These are phyloP conservation scores for Nitzschia sp. DNA, from an alignment of 108 stramenopile species.

Conservation along the genomic window DNA sequence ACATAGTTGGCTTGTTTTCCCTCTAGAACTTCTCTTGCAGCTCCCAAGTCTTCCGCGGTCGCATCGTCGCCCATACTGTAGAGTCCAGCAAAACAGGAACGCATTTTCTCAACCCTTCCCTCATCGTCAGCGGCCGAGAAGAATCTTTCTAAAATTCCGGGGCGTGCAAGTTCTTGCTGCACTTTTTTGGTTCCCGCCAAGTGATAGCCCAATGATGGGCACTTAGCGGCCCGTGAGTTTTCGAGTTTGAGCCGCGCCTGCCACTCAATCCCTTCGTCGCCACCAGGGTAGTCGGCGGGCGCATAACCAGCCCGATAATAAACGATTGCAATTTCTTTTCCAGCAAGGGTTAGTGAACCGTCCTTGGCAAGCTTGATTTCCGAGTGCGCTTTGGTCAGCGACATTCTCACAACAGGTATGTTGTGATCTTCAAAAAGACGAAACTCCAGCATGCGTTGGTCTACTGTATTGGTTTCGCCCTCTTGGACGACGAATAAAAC, in stretches of 20 bases:
- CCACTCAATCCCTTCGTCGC: slow-evolving; percentile 87
- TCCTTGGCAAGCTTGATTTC: slow-evolving; percentile 39
- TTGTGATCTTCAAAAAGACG: slow-evolving; percentile 79
- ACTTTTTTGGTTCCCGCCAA: slow-evolving; percentile 98
- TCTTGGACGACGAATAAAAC: slow-evolving; percentile 94
- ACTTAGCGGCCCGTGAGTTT: slow-evolving; percentile 85
- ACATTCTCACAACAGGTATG: slow-evolving; percentile 78
- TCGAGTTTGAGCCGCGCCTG: slow-evolving; percentile 84
- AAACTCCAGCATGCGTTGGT: slow-evolving; percentile 94
- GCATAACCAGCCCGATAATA: slow-evolving; percentile 98
- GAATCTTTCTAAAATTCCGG: slow-evolving; percentile 87
- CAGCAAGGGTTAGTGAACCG: slow-evolving; percentile 47
- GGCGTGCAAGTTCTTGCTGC: slow-evolving; percentile 92
- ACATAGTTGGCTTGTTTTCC: slow-evolving; percentile 80
- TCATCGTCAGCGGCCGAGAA: slow-evolving; percentile 48
- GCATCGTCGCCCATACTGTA: slow-evolving; percentile 82
- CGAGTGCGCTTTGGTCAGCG: slow-evolving; percentile 57
- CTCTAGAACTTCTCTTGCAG: slow-evolving; percentile 68
- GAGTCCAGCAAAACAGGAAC: slow-evolving; percentile 79
- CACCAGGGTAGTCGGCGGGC: slow-evolving; percentile 91
- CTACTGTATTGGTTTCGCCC: slow-evolving; percentile 94
- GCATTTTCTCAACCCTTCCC: slow-evolving; percentile 43
- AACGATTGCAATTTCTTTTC: slow-evolving; percentile 71
- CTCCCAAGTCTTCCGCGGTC: slow-evolving; percentile 59
- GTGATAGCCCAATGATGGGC: slow-evolving; percentile 93